Conservation (phyloP, 371 early-diverging fungal species). For the Syncephalastrum sp. region DNA sequence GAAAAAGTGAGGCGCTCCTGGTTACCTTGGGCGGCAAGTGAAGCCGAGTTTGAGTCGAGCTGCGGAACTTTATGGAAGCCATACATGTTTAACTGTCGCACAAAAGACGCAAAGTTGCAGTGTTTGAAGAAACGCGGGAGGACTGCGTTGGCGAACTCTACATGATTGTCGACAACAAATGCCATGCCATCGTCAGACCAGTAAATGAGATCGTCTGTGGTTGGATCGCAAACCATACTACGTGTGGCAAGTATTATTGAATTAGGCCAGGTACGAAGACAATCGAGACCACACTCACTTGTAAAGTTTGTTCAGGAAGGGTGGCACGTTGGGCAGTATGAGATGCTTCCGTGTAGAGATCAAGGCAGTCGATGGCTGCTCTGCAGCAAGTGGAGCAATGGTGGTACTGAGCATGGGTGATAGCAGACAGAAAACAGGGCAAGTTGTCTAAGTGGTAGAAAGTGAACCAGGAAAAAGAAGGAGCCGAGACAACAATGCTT, state of each 20-base stretch:
- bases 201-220: conserved; percentile 66
- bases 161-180: conserved; percentile 66
- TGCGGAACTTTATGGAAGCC: conserved; percentile 85
- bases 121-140: conserved; percentile 91
- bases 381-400: neutral
- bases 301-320: conserved; percentile 89
- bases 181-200: conserved; percentile 81
- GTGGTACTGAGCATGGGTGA: neutral
- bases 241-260: neutral
- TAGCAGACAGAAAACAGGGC: neutral
- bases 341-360: conserved; percentile 1
- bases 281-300: conserved; percentile 39
- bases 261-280: conserved; percentile 1
- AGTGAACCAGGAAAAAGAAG: neutral
- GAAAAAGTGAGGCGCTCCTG: conserved; percentile 63
- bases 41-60: conserved; percentile 20
- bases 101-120: conserved; percentile 91
- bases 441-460: conserved; percentile 1
- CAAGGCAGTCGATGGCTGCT: neutral
- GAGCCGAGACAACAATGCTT: neutral
- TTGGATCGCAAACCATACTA: conserved; percentile 75
- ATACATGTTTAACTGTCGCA: conserved; percentile 94
- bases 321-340: conserved; percentile 61
- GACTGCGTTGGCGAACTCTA: conserved; percentile 83
- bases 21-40: conserved; percentile 61